Conservation (phyloP, 2,329 filamentous ascomycete species). For the Aschersonia sp. region DNA sequence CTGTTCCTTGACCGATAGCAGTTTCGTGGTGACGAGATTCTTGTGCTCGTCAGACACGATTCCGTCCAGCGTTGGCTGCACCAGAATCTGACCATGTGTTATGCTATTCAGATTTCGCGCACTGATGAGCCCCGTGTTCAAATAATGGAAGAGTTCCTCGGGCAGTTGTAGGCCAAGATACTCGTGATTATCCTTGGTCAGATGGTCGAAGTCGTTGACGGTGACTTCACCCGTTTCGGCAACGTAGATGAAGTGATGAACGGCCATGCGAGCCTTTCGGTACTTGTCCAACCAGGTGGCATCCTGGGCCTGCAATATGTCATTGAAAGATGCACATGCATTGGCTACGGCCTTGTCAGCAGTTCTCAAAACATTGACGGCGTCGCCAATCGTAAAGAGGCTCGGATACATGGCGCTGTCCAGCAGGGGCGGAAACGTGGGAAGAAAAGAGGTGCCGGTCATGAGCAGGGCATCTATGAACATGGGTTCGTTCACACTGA, state of each 20-base stretch:
- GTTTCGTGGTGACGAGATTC: constrained; percentile 57
- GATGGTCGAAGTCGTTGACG: constrained; percentile 56
- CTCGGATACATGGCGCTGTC: constrained; percentile 39
- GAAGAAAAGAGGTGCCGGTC: constrained; percentile 66
- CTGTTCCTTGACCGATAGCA: constrained; percentile 62
- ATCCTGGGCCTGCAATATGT: constrained; percentile 58
- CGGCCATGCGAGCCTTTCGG: constrained; percentile 67
- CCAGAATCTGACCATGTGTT: constrained; percentile 60
- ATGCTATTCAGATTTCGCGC: constrained; percentile 70
- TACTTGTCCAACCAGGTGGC: constrained; percentile 74
- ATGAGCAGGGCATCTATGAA: constrained; percentile 78
- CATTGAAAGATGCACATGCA: constrained; percentile 64
- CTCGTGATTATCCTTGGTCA: constrained; percentile 74
- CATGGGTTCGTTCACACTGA: constrained; percentile 52
- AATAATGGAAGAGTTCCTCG: constrained; percentile 79
- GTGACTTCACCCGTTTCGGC: constrained; percentile 62
- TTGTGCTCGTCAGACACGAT: constrained; percentile 69
- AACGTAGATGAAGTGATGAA: constrained; percentile 79
- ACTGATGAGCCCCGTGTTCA: constrained; percentile 69
- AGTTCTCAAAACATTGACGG: constrained; percentile 60
- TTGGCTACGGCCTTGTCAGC: constrained; percentile 54
- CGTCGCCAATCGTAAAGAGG: constrained; percentile 54
- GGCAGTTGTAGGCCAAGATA: constrained; percentile 84
- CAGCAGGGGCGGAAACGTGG: constrained; percentile 64
- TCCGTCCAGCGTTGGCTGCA: constrained; percentile 76